Base-by-base conservation (phyloP, 2,329 filamentous ascomycete genomes). In the Xenoacremonium recifei region DNA sequence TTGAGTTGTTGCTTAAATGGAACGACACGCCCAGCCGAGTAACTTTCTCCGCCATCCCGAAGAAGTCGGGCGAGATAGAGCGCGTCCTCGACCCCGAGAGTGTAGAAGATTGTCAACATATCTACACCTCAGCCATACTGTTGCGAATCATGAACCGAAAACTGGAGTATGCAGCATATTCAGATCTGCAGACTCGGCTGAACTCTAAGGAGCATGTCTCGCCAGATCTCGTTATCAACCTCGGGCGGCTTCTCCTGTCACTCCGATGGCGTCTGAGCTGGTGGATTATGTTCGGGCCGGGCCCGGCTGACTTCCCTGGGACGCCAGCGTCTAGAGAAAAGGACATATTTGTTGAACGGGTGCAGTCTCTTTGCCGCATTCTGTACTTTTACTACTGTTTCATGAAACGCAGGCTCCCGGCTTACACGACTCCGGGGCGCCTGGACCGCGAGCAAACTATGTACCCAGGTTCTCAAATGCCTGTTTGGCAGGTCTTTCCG, bases 331-430 rank as follows among this genome's bases (percentile, higher is more conserved):
- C 6, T 7, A 9, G 15, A 10, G 10, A 32, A 32, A 32, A 10
- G 30, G 30, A 11, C 30, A 32, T 9, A 6, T 16, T 32, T 15
- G 30, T 19, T 11, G 21, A 6, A 10, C 38, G 38, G 5, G 38
- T 40, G 6, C 17, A 23, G 16, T 11, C 4, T 5, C 21, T 40
- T 5, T 40, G 38, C 30, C 38, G 38, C 29, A 40, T 40, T n/a
- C 38, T 40, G 19, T 40, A 40, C 16, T 40, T 40, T 21, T 34
- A 40, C 30, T 40, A 33, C 16, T 35, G 29, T 20, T 34, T 16
- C 12, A 40, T 34, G 38, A 11, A 25, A 15, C 38, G 38, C 13
- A 20, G 38, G 11, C 18, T 40, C 9, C 38, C 38, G 13, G 11
- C 38, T 5, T 34, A 33, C 30, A 16, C 10, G 6, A 13, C 11